Evolutionary conservation across 305 asterid genomes (phyloP).

Genomic region (Euphrasia arctica): DNA sequence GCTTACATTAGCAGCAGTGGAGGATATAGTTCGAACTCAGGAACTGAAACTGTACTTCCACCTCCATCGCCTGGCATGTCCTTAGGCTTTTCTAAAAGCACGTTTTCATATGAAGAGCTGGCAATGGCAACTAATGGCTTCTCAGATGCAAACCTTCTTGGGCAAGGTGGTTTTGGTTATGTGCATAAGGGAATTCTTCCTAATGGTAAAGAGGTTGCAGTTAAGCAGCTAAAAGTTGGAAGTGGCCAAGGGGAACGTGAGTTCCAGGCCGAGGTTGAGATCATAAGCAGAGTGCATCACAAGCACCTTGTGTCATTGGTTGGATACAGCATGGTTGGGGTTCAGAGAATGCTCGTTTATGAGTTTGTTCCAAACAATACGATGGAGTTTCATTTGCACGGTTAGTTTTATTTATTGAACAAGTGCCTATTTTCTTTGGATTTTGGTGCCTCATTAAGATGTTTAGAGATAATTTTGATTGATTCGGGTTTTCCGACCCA

Average conservation of each 20-base stretch:
- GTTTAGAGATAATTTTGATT: not conserved
- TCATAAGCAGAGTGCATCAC: slow-evolving; percentile 10
- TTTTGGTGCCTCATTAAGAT: slow-evolving; percentile 1
- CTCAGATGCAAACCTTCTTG: slow-evolving; percentile 6
- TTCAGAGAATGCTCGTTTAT: slow-evolving; percentile 6
- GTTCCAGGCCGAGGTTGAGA: slow-evolving; percentile 8
- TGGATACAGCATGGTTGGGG: slow-evolving; percentile 5
- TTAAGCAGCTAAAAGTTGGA: slow-evolving; percentile 6
- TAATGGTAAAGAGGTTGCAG: slow-evolving; percentile 5
- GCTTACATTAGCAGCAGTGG: slow-evolving; percentile 8
- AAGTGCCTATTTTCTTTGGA: not conserved
- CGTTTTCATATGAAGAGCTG: slow-evolving; percentile 1
- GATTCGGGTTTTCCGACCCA: not conserved
- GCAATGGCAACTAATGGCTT: slow-evolving; percentile 9
- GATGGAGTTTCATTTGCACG: not conserved
- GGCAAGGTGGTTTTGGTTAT: slow-evolving; percentile 10
- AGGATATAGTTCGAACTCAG: slow-evolving; percentile 2
- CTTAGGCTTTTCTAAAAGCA: slow-evolving; percentile 3
- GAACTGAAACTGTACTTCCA: not conserved
- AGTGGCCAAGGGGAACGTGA: slow-evolving; percentile 7
- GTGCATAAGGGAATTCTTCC: slow-evolving; percentile 1
- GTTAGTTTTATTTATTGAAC: slow-evolving; percentile 6
- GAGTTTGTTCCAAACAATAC: slow-evolving; percentile 9
- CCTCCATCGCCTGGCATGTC: slow-evolving; percentile 8
- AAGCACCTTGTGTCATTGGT: slow-evolving; percentile 7